A percentile compares a stretch with the other conserved stretches of the same genome.
Evolutionary conservation across 768 basidiomycete species (phyloP).

Genomic region (Serendipita indica): DNA sequence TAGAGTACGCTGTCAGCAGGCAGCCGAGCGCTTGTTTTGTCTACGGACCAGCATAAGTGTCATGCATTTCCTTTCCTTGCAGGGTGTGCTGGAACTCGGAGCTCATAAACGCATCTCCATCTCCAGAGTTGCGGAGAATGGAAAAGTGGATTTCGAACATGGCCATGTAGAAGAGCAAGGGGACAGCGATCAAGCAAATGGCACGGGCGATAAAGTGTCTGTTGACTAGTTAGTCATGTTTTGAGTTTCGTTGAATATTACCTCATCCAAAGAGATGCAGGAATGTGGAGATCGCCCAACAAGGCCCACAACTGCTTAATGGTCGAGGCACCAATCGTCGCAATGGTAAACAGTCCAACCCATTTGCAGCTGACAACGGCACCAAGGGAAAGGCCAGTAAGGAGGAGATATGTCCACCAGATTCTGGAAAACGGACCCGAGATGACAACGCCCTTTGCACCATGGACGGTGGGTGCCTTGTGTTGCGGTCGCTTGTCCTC

Average conservation of each 20-base stretch:
- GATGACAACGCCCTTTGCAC: slow-evolving; percentile 12
- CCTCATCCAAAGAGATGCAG: slow-evolving; percentile 56
- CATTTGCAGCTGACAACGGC: slow-evolving; percentile 92
- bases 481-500: slow-evolving; percentile 49
- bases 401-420: slow-evolving; percentile 89
- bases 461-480: background rate
- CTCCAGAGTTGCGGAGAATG: slow-evolving; percentile 77
- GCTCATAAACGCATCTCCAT: slow-evolving; percentile 99
- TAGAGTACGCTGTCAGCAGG: slow-evolving; percentile 17
- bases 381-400: slow-evolving; percentile 81
- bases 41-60: slow-evolving; percentile 71
- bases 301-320: slow-evolving; percentile 77
- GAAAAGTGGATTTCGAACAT: slow-evolving; percentile 96
- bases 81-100: slow-evolving; percentile 97
- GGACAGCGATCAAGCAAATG: slow-evolving; percentile 74
- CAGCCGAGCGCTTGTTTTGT: background rate
- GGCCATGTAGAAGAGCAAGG: slow-evolving; percentile 79
- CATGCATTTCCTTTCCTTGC: slow-evolving; percentile 74
- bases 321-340: slow-evolving; percentile 78
- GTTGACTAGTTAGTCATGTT: background rate
- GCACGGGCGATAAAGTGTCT: slow-evolving; percentile 78
- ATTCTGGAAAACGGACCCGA: slow-evolving; percentile 55
- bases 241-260: background rate
- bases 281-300: slow-evolving; percentile 70
- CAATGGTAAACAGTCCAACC: slow-evolving; percentile 97